Conservation (phyloP, 768 basidiomycete genomes). For the Hydnomerulius pinastri region DNA sequence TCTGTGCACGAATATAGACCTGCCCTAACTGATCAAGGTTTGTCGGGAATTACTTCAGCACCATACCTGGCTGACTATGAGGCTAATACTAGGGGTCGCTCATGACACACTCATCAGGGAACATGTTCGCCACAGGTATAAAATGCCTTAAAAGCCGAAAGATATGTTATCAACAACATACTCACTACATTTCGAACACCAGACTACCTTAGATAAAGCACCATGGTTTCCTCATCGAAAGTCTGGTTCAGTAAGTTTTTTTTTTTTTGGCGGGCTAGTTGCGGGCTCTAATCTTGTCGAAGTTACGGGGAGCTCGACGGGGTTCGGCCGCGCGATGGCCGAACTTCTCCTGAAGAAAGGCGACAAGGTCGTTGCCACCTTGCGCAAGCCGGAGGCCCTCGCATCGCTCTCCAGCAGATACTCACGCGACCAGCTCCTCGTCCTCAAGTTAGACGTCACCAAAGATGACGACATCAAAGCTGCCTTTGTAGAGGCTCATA, state of each 20-base stretch:
- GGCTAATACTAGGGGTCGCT: too few species aligned
- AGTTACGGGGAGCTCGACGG: conserved; percentile 38
- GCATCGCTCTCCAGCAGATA: conserved; percentile 22
- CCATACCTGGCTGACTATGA: too few species aligned
- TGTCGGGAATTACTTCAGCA: too few species aligned
- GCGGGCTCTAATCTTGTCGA: neutral
- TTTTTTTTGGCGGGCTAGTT: neutral
- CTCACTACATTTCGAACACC: too few species aligned
- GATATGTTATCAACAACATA: too few species aligned
- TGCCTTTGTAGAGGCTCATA: conserved; percentile 29
- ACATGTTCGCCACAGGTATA: too few species aligned
- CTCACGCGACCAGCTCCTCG: conserved; percentile 30
- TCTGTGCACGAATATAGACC: too few species aligned
- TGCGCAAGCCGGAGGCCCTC: conserved; percentile 39
- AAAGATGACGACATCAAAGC: conserved; percentile 18
- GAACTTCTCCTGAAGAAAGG: conserved; percentile 36
- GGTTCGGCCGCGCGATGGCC: conserved; percentile 38
- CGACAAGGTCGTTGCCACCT: conserved; percentile 44
- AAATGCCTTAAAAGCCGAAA: too few species aligned
- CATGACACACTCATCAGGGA: too few species aligned
- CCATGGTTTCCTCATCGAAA: too few species aligned
- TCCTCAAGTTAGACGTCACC: conserved; percentile 36
- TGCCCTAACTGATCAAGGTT: too few species aligned
- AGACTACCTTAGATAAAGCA: too few species aligned
- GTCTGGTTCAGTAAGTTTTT: neutral